Conservation (phyloP, 805 yeast species). For the Lachancea nothofagi region DNA sequence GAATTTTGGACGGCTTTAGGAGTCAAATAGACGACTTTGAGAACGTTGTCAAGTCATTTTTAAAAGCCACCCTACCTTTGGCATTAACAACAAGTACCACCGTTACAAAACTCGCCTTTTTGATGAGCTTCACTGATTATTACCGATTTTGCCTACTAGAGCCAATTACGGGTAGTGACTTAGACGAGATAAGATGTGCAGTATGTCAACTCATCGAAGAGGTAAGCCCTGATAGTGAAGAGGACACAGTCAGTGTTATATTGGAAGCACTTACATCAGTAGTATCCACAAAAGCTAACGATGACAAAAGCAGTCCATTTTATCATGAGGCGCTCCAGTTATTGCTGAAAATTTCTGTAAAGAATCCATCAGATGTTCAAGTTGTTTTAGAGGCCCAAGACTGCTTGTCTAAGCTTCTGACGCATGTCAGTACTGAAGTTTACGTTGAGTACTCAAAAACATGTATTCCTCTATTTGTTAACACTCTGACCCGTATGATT, state of each 20-base stretch:
- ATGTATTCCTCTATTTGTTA: constrained; percentile 48
- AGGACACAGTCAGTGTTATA: constrained; percentile 71
- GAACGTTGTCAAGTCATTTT: constrained; percentile 28
- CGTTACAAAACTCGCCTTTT: constrained; percentile 28
- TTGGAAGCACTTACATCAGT: constrained; percentile 56
- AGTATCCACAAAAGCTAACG: constrained; percentile 22
- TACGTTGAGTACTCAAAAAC: constrained; percentile 45
- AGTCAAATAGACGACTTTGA: constrained; percentile 29
- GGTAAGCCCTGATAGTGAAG: constrained; percentile 59
- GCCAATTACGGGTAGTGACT: constrained; percentile 22
- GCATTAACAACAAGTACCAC: constrained; percentile 30
- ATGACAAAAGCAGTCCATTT: constrained; percentile 16
- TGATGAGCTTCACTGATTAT: constrained; percentile 53
- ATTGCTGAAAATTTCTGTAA: constrained; percentile 58
- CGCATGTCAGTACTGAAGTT: constrained; percentile 38
- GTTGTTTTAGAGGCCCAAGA: constrained; percentile 62
- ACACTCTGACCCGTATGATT: constrained; percentile 29
- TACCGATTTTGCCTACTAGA: constrained; percentile 35
- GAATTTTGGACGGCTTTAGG: constrained; percentile 49
- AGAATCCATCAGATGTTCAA: constrained; percentile 71
- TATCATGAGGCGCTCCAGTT: constrained; percentile 42
- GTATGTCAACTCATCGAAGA: constrained; percentile 37
- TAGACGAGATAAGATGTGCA: constrained; percentile 19
- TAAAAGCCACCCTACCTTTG: constrained; percentile 20
- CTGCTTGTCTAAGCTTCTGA: constrained; percentile 57